Conservation (phyloP, 768 basidiomycete genomes). For the Chiua virens region DNA sequence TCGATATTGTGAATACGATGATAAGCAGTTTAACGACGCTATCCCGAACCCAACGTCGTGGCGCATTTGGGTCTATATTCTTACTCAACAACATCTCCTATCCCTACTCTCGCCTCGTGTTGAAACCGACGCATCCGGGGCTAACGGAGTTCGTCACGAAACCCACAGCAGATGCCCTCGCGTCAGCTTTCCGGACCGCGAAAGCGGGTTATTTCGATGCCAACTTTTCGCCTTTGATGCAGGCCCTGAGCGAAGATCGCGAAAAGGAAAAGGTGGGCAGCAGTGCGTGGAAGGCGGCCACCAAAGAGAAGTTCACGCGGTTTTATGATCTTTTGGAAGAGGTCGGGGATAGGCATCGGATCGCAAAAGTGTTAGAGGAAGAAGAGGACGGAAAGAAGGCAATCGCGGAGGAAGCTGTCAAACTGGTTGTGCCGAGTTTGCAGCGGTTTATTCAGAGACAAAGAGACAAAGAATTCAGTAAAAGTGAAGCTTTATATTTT, state of each 20-base stretch:
- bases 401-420: conserved; percentile 72
- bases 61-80: conserved; percentile 72
- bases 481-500: conserved; percentile 53
- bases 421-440: conserved; percentile 72
- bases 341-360: conserved; percentile 69
- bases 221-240: conserved; percentile 78
- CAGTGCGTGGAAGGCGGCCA: conserved; percentile 50
- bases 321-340: conserved; percentile 85
- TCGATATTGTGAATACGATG: conserved; percentile 71
- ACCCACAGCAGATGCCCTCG: conserved; percentile 59
- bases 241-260: conserved; percentile 50
- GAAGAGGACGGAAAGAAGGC: conserved; percentile 58
- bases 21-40: conserved; percentile 60
- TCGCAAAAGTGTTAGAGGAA: conserved; percentile 69
- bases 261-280: conserved; percentile 46
- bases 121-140: conserved; percentile 46
- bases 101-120: conserved; percentile 58
- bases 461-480: conserved; percentile 80
- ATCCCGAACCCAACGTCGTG: conserved; percentile 57
- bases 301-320: conserved; percentile 80
- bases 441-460: conserved; percentile 75
- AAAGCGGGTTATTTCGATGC: conserved; percentile 84
- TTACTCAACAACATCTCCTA: conserved; percentile 79
- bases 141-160: conserved; percentile 56
- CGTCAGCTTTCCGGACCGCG: conserved; percentile 73